phyloP scores from a whole-genome alignment of 192 early-diverging fungal species.

The Haplosporangium gracile region DNA sequence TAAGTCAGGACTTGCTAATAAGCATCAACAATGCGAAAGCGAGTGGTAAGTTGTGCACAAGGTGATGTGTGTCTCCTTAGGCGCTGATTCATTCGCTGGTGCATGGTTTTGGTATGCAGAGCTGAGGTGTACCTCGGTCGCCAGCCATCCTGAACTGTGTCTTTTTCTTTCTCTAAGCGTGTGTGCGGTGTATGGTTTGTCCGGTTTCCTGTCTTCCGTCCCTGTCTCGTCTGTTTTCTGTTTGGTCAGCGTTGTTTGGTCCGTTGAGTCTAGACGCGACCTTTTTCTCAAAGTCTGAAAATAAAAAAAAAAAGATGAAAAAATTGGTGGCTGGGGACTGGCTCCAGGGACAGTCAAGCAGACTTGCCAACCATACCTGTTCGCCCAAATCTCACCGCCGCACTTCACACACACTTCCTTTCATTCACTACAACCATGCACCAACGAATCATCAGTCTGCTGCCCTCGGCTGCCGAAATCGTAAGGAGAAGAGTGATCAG shows the following conservation, averaged over 20 bases:
- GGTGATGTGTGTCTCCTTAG: neutral
- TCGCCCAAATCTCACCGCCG: neutral
- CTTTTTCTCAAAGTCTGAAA: neutral
- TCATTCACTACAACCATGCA: neutral
- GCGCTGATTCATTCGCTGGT: neutral
- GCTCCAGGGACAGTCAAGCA: neutral
- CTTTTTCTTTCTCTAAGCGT: neutral
- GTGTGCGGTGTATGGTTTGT: too few species aligned
- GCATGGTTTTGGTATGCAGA: neutral
- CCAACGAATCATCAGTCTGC: constrained; percentile 59
- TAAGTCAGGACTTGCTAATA: neutral
- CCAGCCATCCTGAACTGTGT: neutral
- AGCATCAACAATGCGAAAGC: neutral
- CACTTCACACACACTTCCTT: neutral
- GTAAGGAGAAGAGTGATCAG: constrained; percentile 15
- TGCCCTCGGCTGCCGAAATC: constrained; percentile 70
- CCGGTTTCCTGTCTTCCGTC: neutral
- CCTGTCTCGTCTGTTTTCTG: neutral
- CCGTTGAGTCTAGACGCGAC: constrained; percentile 5
- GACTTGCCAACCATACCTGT: neutral
- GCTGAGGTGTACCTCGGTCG: constrained; percentile 18
- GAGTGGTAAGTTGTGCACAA: neutral
- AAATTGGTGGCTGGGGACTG: constrained; percentile 17
- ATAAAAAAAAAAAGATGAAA: neutral
- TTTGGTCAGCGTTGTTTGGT: neutral